Evolutionary conservation across 2,329 filamentous ascomycete species (phyloP).

Genomic region (Venturiaceae sp.): DNA sequence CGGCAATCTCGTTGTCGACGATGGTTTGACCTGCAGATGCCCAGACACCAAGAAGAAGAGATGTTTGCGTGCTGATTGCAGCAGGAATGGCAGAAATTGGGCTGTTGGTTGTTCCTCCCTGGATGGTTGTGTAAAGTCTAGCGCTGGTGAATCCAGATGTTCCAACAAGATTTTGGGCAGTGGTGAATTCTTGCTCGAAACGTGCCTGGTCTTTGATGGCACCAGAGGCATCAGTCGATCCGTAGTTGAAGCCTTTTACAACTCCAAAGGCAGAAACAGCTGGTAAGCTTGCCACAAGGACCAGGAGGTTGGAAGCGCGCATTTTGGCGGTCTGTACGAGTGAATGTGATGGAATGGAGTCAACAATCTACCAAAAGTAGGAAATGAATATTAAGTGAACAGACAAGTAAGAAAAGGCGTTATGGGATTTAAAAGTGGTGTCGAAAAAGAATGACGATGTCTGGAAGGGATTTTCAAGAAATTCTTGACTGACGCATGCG

Average conservation of each 20-base stretch:
- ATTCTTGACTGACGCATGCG: background rate
- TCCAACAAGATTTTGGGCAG: constrained; percentile 53
- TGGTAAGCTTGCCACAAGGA: constrained; percentile 28
- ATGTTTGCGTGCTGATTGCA: constrained; percentile 70
- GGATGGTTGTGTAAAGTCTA: constrained; percentile 67
- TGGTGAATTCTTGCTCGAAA: constrained; percentile 61
- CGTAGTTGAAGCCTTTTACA: constrained; percentile 65
- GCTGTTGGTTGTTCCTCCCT: constrained; percentile 54
- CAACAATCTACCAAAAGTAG: background rate
- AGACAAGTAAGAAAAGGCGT: background rate
- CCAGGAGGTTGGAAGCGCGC: constrained; percentile 21
- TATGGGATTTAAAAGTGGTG: background rate
- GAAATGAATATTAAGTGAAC: background rate
- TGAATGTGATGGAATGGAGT: constrained; percentile 1
- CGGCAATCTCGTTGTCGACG: constrained; percentile 65
- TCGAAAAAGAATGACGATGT: background rate
- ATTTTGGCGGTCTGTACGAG: too few species aligned
- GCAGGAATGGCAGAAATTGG: constrained; percentile 66
- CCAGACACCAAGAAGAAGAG: constrained; percentile 77
- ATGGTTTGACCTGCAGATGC: constrained; percentile 26
- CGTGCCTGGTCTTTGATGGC: constrained; percentile 50
- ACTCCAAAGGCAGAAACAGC: constrained; percentile 25
- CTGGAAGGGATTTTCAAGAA: background rate
- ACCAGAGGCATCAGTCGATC: constrained; percentile 50
- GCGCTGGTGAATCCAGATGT: constrained; percentile 59